Evolutionary conservation across 169 alveolate species (phyloP), one percentile per base, ranked within the genome.

Genomic region (Plasmodium gaboni): DNA sequence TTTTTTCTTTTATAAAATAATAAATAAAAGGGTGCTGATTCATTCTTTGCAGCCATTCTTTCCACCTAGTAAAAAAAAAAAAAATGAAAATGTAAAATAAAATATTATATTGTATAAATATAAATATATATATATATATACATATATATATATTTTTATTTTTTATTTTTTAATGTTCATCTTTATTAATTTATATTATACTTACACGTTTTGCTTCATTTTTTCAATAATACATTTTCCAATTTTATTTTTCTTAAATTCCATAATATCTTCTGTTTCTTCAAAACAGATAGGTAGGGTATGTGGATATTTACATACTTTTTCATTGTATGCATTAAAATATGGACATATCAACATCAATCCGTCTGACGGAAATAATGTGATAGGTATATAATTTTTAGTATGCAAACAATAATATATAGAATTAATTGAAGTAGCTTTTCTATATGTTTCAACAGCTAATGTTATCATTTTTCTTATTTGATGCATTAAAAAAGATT

Each of bases 401-500:
- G 73, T 74, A 19, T 74, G 60, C 15, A 94, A 88, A 44, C 96
- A 67, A 64, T 90, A 93, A 71, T 70, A 59, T 32, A 95, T 91
- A 42, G 97, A 92, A 65, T 74, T 69, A 10, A 53, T 19, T 26
- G 97, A 96, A 13, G 97, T 97, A n/a, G 93, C 91, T 12, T 93
- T 94, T 22, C 94, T 83, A 80, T 88, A 95, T 7, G 89, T 93
- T 59, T 95, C 97, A 24, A 92, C 88, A 17, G 95, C 95, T 69
- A 95, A 70, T 6, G 95, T 87, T 3, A 95, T 63, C 97, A 95
- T 95, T 76, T 95, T 95, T 80, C 97, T 90, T 19, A 95, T 95
- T 87, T 95, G 97, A 78, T 95, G 95, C 88, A 93, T 91, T 63
- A 95, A 70, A 61, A 95, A 95, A 55, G 97, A 95, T 74, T 95